A percentile compares a stretch with the other conserved stretches of the same genome.
These are phyloP conservation scores for Lodderomyces oxycetoniae DNA, from an alignment of 1,139 yeast species.

Conservation along the genomic window DNA sequence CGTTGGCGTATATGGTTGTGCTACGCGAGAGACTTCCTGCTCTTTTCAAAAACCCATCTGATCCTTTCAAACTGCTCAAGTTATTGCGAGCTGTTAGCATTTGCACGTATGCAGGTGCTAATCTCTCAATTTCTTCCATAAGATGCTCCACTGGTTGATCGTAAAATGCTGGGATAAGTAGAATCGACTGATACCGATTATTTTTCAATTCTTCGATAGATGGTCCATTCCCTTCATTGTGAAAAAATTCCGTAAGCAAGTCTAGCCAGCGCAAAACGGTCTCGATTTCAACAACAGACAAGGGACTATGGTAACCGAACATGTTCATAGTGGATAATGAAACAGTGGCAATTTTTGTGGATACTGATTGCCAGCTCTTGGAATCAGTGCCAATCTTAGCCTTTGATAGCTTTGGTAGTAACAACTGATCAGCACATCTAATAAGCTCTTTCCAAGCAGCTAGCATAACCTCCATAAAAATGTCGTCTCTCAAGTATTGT, in stretches of 20 bases:
- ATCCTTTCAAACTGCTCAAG: slow-evolving; percentile 17
- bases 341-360: slow-evolving; percentile 48
- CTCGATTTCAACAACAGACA: slow-evolving; percentile 60
- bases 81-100: slow-evolving; percentile 44
- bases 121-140: slow-evolving; percentile 54
- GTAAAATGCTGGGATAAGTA: slow-evolving; percentile 64
- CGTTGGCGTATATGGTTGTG: slow-evolving; percentile 69
- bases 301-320: slow-evolving; percentile 38
- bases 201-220: slow-evolving; percentile 61
- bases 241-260: slow-evolving; percentile 68
- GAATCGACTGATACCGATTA: slow-evolving; percentile 58
- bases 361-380: slow-evolving; percentile 47
- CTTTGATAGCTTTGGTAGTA: slow-evolving; percentile 67
- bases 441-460: slow-evolving; percentile 73
- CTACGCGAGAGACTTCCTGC: slow-evolving; percentile 58
- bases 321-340: slow-evolving; percentile 32
- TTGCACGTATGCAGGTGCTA: slow-evolving; percentile 49
- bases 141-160: slow-evolving; percentile 51
- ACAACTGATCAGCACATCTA: slow-evolving; percentile 56
- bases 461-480: slow-evolving; percentile 64
- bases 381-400: slow-evolving; percentile 26
- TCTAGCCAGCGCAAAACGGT: slow-evolving; percentile 70
- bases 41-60: slow-evolving; percentile 5
- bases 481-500: slow-evolving; percentile 52
- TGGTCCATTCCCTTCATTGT: slow-evolving; percentile 82